These are phyloP conservation scores for Camelina neglecta DNA, from an alignment of 345 rosid genomes.

Conservation along the genomic window DNA sequence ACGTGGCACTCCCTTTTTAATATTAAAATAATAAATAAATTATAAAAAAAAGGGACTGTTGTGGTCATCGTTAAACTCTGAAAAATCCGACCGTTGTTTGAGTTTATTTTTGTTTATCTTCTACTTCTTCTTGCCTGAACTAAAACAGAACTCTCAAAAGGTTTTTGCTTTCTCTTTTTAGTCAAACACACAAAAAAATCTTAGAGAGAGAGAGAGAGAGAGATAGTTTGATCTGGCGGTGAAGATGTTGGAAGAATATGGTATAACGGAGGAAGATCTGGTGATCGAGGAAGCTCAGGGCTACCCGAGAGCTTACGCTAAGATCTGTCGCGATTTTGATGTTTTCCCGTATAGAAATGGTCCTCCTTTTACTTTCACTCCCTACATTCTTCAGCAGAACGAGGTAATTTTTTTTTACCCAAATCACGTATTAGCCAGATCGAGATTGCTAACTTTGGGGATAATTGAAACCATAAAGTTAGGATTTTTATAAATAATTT, in stretches of 20 bases:
- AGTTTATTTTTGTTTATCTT: slow-evolving; percentile 32
- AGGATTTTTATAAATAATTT: neutral
- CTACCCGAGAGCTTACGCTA: slow-evolving; percentile 78
- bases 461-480: neutral
- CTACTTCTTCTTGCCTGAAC: slow-evolving; percentile 43
- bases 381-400: slow-evolving; percentile 59
- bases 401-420: slow-evolving; percentile 49
- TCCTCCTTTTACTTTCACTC: slow-evolving; percentile 81
- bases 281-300: slow-evolving; percentile 70
- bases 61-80: slow-evolving; percentile 20
- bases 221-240: neutral
- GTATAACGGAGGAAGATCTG: slow-evolving; percentile 62
- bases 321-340: slow-evolving; percentile 60
- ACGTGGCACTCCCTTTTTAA: slow-evolving; percentile 34
- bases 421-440: slow-evolving; percentile 3
- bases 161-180: slow-evolving; percentile 15
- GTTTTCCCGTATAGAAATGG: slow-evolving; percentile 52
- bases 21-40: neutral
- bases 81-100: slow-evolving; percentile 47
- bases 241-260: slow-evolving; percentile 49
- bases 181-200: neutral
- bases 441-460: neutral
- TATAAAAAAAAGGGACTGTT: neutral
- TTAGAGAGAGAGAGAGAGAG: neutral
- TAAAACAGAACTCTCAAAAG: slow-evolving; percentile 17